A percentile compares a stretch with the other conserved stretches of the same genome.
Evolutionary conservation across 2,329 filamentous ascomycete species (phyloP).

Genomic region (Pleomassaria siparia): DNA sequence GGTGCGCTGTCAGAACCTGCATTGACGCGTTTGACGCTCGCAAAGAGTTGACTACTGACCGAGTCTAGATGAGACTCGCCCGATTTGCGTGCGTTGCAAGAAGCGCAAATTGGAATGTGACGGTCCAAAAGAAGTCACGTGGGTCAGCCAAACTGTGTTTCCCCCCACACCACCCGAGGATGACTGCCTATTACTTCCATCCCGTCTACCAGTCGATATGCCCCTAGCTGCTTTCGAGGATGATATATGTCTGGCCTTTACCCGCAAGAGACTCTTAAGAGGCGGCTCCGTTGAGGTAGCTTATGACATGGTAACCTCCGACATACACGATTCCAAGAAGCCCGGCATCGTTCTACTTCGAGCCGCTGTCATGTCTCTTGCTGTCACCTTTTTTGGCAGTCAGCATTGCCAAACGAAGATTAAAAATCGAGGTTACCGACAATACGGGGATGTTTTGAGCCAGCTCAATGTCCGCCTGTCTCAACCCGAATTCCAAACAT

Average conservation of each 20-base stretch:
- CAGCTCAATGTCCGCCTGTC: conserved; percentile 25
- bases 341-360: conserved; percentile 23
- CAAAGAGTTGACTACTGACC: conserved; percentile 1
- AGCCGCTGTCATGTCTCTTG: conserved; percentile 25
- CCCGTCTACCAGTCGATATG: conserved; percentile 10
- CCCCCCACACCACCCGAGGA: conserved; percentile 3
- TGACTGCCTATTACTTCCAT: neutral
- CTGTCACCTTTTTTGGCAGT: conserved; percentile 28
- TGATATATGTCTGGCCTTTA: conserved; percentile 28
- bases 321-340: neutral
- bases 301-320: conserved; percentile 21
- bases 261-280: conserved; percentile 27
- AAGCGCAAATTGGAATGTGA: conserved; percentile 26
- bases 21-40: neutral
- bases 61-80: conserved; percentile 26
- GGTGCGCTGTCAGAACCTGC: too few species aligned
- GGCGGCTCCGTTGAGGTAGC: conserved; percentile 29
- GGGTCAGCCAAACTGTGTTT: conserved; percentile 21
- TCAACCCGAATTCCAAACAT: conserved; percentile 18
- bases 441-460: conserved; percentile 27
- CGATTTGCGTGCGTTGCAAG: conserved; percentile 25
- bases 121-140: conserved; percentile 26
- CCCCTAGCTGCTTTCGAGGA: conserved; percentile 26
- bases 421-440: conserved; percentile 19
- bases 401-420: conserved; percentile 24